Conservation (phyloP, 1,139 yeast genomes). For the Yamadazyma triangularis region DNA sequence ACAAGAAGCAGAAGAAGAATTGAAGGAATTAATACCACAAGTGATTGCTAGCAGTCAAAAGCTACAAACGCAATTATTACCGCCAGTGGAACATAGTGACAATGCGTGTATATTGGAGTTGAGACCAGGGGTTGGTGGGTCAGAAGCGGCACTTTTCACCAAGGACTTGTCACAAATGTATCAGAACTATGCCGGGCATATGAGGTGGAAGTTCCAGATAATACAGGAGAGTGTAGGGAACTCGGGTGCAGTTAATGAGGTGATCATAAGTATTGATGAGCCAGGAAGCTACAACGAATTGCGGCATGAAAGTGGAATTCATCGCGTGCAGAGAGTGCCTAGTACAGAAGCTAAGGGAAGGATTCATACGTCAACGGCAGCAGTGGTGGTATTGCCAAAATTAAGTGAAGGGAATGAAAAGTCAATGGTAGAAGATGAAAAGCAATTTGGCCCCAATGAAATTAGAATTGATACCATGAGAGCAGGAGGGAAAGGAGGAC, state of each 20-base stretch:
- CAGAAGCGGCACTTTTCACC: slow-evolving; percentile 86
- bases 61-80: slow-evolving; percentile 59
- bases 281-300: slow-evolving; percentile 73
- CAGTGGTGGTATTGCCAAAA: slow-evolving; percentile 90
- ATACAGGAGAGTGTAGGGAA: slow-evolving; percentile 60
- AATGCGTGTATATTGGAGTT: slow-evolving; percentile 77
- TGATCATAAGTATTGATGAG: slow-evolving; percentile 66
- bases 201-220: slow-evolving; percentile 63
- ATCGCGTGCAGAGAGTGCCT: slow-evolving; percentile 91
- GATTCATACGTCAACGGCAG: slow-evolving; percentile 93
- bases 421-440: slow-evolving; percentile 57
- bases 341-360: slow-evolving; percentile 92
- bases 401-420: slow-evolving; percentile 54
- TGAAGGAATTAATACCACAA: slow-evolving; percentile 29
- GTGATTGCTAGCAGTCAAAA: slow-evolving; percentile 33
- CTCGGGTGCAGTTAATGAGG: slow-evolving; percentile 65
- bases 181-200: slow-evolving; percentile 57
- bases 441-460: slow-evolving; percentile 81
- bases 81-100: slow-evolving; percentile 74
- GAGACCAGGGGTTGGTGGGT: slow-evolving; percentile 96
- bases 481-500: slow-evolving; percentile 98
- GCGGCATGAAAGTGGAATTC: slow-evolving; percentile 92
- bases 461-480: slow-evolving; percentile 93
- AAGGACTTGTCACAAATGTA: slow-evolving; percentile 81
- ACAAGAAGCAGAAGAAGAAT: slow-evolving; percentile 23